Evolutionary conservation across 139 green algal genomes (phyloP), one percentile per base, ranked within the genome.

Genomic region (Micractinium sp.): DNA sequence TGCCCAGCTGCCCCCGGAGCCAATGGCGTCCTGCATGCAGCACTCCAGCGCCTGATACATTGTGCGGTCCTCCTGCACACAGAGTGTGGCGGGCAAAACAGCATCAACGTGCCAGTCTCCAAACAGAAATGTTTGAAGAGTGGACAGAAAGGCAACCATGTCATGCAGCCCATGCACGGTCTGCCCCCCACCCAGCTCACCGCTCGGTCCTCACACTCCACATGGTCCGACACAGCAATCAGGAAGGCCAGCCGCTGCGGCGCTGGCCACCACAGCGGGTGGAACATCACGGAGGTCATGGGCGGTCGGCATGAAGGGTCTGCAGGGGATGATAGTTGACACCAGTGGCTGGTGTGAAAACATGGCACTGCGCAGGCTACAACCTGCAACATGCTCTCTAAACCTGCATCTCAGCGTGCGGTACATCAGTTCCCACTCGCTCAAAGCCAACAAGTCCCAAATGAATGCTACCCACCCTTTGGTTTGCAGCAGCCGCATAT

Each of bases 241-340:
- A 99, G 93, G 95, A 99, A 99, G 33, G 94, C 85, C 76, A 99
- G 94, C 47, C 92, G 93, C 87, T 94, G 91, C 63, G 95, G 94
- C 5, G 93, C 71, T 15, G 81, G 83, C 98, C 98, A 99, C 95
- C 98, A 99, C 53, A 98, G 88, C 35, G 97, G 98, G 92, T 99
- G 98, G 0, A 79, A 69, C 91, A 98, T 91, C 81, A 98, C 92
- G 15, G 92, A 93, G 0, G 75, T 23, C 85, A 98, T 94, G 36
- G 74, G 87, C 1, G 97, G 97, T 35, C 98, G 94, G 36, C 47
- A 66, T 0, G 22, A 75, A 0, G 97, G 93, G 35, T 96, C 91
- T 69, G 67, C 86, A 1, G 23, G 82, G 33, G 33, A 82, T 29
- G 31, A 23, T 61, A 36, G 36, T 56, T 18, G 33, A 61, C 14